A percentile compares a stretch with the other conserved stretches of the same genome.
Evolutionary conservation across 768 basidiomycete genomes (phyloP).

Genomic region (Lentinula sp.): DNA sequence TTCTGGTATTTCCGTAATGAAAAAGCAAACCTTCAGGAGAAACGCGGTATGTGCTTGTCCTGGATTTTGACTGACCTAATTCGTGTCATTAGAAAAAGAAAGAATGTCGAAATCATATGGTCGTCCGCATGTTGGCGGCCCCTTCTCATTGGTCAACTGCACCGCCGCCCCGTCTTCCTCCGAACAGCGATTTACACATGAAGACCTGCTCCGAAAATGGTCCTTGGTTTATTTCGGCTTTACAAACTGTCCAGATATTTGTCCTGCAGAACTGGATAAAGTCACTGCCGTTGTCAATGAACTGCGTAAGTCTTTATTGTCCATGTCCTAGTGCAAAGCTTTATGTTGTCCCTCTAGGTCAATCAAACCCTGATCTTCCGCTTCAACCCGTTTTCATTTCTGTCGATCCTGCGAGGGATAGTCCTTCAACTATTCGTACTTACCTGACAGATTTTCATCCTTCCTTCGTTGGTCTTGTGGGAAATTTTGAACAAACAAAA

Average conservation of each 20-base stretch:
- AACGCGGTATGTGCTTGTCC: slow-evolving; percentile 52
- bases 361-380: slow-evolving; percentile 62
- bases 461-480: slow-evolving; percentile 81
- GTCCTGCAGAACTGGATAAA: slow-evolving; percentile 97
- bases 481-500: slow-evolving; percentile 74
- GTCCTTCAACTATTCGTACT: slow-evolving; percentile 47
- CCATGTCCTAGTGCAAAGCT: background rate
- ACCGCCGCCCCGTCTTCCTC: background rate
- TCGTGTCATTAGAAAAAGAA: slow-evolving; percentile 55
- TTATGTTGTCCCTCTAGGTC: slow-evolving; percentile 41
- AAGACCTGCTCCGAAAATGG: slow-evolving; percentile 86
- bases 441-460: slow-evolving; percentile 89
- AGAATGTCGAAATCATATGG: slow-evolving; percentile 70
- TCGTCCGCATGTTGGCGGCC: slow-evolving; percentile 85
- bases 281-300: slow-evolving; percentile 70
- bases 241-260: slow-evolving; percentile 99
- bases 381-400: slow-evolving; percentile 90
- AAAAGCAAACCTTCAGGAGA: slow-evolving; percentile 71
- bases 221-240: slow-evolving; percentile 97
- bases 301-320: slow-evolving; percentile 47
- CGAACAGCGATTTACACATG: slow-evolving; percentile 56
- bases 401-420: slow-evolving; percentile 93
- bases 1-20: slow-evolving; percentile 87
- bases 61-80: background rate
- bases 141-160: slow-evolving; percentile 69